A percentile compares a stretch with the other conserved stretches of the same genome.
Evolutionary conservation across 495 filamentous ascomycete genomes (phyloP).

Genomic region (Cercophora newfieldiana): DNA sequence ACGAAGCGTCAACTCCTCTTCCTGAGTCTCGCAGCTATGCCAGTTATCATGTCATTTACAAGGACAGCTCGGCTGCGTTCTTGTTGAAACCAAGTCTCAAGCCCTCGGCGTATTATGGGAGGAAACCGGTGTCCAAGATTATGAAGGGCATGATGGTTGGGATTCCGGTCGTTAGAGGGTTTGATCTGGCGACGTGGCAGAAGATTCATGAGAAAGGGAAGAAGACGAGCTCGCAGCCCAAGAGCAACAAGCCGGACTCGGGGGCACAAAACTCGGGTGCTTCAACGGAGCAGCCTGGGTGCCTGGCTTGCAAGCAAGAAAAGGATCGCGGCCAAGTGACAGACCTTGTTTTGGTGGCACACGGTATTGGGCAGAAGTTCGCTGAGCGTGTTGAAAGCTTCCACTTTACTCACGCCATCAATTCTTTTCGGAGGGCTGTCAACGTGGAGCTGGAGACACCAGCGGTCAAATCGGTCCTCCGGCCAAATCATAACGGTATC

Average conservation of each 20-base stretch:
- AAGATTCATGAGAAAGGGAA: constrained; percentile 58
- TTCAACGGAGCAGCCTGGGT: constrained; percentile 35
- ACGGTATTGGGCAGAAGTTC: constrained; percentile 97
- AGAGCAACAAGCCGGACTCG: constrained; percentile 41
- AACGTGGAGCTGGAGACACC: constrained; percentile 80
- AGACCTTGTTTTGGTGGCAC: constrained; percentile 85
- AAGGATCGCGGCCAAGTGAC: constrained; percentile 70
- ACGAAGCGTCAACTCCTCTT: constrained; percentile 33
- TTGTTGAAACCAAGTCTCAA: constrained; percentile 76
- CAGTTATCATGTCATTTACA: constrained; percentile 79
- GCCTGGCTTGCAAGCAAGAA: constrained; percentile 56
- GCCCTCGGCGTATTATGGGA: constrained; percentile 76
- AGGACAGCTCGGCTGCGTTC: constrained; percentile 70
- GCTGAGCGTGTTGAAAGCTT: constrained; percentile 94
- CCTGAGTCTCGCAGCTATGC: constrained; percentile 53
- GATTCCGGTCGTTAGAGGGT: constrained; percentile 83
- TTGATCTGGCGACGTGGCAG: constrained; percentile 75
- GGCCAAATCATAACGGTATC: constrained; percentile 60
- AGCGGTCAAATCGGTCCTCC: constrained; percentile 69
- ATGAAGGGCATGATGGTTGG: constrained; percentile 80
- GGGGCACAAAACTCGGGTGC: constrained; percentile 15
- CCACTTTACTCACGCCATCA: constrained; percentile 94
- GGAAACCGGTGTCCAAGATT: constrained; percentile 79
- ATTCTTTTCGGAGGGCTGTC: constrained; percentile 79
- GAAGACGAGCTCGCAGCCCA: constrained; percentile 29